These are phyloP conservation scores for Colletotrichum filicis DNA, from an alignment of 2,329 filamentous ascomycete species.

Conservation along the genomic window DNA sequence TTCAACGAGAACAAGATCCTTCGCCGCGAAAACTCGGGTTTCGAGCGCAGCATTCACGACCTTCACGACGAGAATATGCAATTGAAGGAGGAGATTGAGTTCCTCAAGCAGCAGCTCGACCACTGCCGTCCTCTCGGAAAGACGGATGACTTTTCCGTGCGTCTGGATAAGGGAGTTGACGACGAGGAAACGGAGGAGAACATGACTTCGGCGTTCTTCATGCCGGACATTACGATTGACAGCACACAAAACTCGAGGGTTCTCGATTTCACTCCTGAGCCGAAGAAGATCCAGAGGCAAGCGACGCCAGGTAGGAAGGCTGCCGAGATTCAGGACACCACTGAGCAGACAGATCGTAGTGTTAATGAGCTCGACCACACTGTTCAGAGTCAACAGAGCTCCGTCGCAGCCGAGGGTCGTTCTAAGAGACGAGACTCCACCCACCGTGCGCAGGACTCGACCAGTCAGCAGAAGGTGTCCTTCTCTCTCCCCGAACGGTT, in stretches of 20 bases:
- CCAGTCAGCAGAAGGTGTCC: conserved; percentile 49
- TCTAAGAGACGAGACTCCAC: conserved; percentile 39
- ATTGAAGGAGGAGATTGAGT: conserved; percentile 59
- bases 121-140: conserved; percentile 52
- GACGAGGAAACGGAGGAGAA: conserved; percentile 52
- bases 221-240: conserved; percentile 68
- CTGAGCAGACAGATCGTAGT: conserved; percentile 42
- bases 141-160: conserved; percentile 47
- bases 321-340: conserved; percentile 42
- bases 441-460: conserved; percentile 19
- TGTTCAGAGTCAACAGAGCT: conserved; percentile 39
- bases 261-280: conserved; percentile 28
- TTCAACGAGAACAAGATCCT: conserved; percentile 64
- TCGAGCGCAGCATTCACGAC: conserved; percentile 57
- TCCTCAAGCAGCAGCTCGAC: conserved; percentile 57
- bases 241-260: conserved; percentile 47
- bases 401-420: conserved; percentile 7
- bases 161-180: conserved; percentile 46
- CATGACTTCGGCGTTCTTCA: conserved; percentile 69
- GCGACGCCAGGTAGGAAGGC: conserved; percentile 46
- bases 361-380: conserved; percentile 32
- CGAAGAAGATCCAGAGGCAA: conserved; percentile 25
- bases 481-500: conserved; percentile 54
- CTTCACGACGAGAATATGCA: conserved; percentile 59
- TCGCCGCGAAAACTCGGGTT: conserved; percentile 58